Evolutionary conservation across 2,329 filamentous ascomycete species (phyloP), one percentile per base, ranked within the genome.

Genomic region (Cladosporium sp.): DNA sequence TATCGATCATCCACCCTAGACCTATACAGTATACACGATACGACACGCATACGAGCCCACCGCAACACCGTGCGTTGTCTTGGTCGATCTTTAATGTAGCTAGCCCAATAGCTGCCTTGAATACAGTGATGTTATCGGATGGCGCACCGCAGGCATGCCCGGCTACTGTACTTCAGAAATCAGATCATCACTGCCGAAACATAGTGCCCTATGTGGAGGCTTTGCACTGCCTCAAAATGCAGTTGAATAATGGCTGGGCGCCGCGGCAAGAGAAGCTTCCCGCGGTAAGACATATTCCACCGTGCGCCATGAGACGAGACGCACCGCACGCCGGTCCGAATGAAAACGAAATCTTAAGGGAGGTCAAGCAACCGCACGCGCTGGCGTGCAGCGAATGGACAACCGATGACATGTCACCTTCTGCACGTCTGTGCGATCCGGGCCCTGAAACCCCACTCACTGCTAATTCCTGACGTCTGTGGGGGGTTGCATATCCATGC

Each of bases 391-490:
- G 51, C 51, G 51, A 55, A 55, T 55, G 51, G 34, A 20, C 22
- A 39, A 45, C 38, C 39, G 17, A 39, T 25, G 34, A 42, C 42
- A 49, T 51, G 49, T 51, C 49, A 51, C 49, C 30, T n/a, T 51
- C 19, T 17, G 49, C 49, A 14, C 38, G 30, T 50, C 47, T 50
- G 47, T 54, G 52, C 52, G 20, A 30, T 37, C 28, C 52, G 52
- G 54, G 42, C 28, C 54, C 42, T 47, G 54, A 39, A 56, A 56
- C 54, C 54, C 54, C 54, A 49, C 54, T 42, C 54, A 49, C 54
- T 36, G 39, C 51, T 36, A 52, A 20, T 52, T 34, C 47, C 47
- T 51, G 36, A 51, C 49, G 36, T 51, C 49, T 51, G 49, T 51
- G 49, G 51, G 51, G 30, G 51, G 51, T 49, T 56, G 54, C 42